phyloP scores from a whole-genome alignment of 2,329 filamentous ascomycete genomes.

The Amphichorda felina region DNA sequence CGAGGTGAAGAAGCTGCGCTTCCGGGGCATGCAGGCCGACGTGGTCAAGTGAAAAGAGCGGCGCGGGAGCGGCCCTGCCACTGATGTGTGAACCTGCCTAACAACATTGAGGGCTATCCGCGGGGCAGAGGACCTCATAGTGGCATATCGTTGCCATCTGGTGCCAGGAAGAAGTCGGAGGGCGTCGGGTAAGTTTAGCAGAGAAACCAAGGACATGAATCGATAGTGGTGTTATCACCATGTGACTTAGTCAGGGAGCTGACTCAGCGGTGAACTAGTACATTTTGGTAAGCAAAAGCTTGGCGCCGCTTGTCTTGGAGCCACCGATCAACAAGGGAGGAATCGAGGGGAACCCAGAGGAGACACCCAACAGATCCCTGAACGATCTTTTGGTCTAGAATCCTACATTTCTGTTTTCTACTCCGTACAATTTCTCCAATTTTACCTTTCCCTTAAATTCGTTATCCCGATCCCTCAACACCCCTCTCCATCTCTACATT shows the following conservation, averaged over 20 bases:
- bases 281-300: not conserved
- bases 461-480: not conserved
- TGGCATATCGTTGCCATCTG: constrained; percentile 5
- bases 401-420: not conserved
- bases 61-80: constrained; percentile 12
- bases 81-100: constrained; percentile 15
- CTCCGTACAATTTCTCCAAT: not conserved
- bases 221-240: constrained; percentile 12
- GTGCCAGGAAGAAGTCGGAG: too few relatives aligned
- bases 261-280: not conserved
- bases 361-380: too few relatives aligned
- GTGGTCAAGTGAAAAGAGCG: constrained; percentile 35
- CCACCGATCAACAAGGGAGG: constrained; percentile 6
- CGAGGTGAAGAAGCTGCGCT: constrained; percentile 55
- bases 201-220: not conserved
- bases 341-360: not conserved
- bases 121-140: constrained; percentile 20
- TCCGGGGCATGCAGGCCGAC: constrained; percentile 32
- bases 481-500: not conserved
- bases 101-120: constrained; percentile 18
- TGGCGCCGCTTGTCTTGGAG: not conserved
- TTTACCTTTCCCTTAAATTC: not conserved
- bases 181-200: not conserved
- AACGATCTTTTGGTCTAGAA: not conserved
- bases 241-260: constrained; percentile 5